phyloP scores from a whole-genome alignment of 2,329 filamentous ascomycete species.

The Waltergamsia citrina region DNA sequence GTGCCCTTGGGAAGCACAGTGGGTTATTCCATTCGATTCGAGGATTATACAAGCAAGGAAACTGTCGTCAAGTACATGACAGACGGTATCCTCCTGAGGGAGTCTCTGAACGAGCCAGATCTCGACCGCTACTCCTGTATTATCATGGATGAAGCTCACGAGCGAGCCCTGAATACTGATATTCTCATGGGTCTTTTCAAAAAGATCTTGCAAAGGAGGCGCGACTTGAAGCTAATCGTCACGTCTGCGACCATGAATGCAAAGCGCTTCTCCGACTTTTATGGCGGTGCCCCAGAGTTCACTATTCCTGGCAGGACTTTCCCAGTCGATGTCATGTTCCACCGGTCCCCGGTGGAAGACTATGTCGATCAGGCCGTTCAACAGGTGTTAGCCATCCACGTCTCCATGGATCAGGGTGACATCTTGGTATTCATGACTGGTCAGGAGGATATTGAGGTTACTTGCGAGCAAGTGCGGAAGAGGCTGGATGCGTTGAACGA shows the following conservation, averaged over 20 bases:
- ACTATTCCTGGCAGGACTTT: conserved; percentile 94
- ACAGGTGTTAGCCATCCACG: conserved; percentile 90
- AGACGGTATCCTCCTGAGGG: conserved; percentile 86
- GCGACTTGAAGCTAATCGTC: conserved; percentile 92
- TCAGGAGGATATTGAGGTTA: conserved; percentile 96
- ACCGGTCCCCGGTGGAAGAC: conserved; percentile 89
- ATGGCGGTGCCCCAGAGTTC: conserved; percentile 91
- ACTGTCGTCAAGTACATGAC: conserved; percentile 99
- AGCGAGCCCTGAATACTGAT: conserved; percentile 91
- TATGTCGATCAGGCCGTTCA: conserved; percentile 97
- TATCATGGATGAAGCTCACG: conserved; percentile 99
- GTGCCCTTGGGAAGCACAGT: conserved; percentile 80
- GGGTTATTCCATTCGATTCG: conserved; percentile 95
- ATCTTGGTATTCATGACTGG: conserved; percentile 99
- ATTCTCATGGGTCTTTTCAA: conserved; percentile 97
- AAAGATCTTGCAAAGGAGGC: conserved; percentile 81
- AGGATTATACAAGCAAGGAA: conserved; percentile 93
- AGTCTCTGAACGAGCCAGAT: conserved; percentile 86
- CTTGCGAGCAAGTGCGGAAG: conserved; percentile 86
- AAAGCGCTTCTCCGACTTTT: conserved; percentile 92
- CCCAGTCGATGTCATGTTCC: conserved; percentile 93
- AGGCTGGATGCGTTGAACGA: conserved; percentile 84
- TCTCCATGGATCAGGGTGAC: conserved; percentile 86
- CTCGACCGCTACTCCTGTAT: conserved; percentile 95
- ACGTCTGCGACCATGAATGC: conserved; percentile 99